Evolutionary conservation across 1,284 basidiomycete species (phyloP).

Genomic region (Rhodotorula sp.): DNA sequence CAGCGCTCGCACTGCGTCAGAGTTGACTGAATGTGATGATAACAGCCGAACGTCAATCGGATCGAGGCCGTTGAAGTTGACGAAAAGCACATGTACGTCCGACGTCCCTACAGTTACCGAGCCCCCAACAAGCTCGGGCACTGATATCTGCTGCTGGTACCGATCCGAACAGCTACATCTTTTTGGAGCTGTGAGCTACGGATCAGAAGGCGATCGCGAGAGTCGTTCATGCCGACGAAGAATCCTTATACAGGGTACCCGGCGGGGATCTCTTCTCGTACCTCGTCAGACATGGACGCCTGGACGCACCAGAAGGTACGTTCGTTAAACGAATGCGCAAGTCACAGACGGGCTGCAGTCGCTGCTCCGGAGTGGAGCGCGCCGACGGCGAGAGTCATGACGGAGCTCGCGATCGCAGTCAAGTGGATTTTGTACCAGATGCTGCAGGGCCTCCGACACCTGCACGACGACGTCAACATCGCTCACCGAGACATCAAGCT

Average conservation of each 20-base stretch:
- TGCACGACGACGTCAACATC: conserved; percentile 65
- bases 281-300: conserved; percentile 56
- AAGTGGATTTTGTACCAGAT: conserved; percentile 81
- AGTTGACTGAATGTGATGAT: background rate
- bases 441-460: conserved; percentile 65
- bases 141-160: background rate
- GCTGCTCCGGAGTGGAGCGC: too few relatives aligned
- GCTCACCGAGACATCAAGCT: conserved; percentile 75
- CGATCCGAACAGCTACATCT: conserved; percentile 60
- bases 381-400: too few relatives aligned
- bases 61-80: conserved; percentile 67
- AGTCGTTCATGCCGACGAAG: background rate
- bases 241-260: conserved; percentile 53
- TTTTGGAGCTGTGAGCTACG: conserved; percentile 59
- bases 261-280: conserved; percentile 76
- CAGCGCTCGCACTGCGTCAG: background rate
- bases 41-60: conserved; percentile 73
- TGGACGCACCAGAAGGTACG: conserved; percentile 65
- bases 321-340: background rate
- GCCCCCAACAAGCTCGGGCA: too few relatives aligned
- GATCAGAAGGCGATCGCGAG: background rate
- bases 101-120: too few relatives aligned
- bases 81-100: conserved; percentile 50
- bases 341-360: too few relatives aligned
- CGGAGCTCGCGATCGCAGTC: conserved; percentile 45